Percentiles rank a stretch among this genome's conserved stretches.
Conservation (phyloP, 108 stramenopile species). For the Cyclostephanos invisitatus region DNA sequence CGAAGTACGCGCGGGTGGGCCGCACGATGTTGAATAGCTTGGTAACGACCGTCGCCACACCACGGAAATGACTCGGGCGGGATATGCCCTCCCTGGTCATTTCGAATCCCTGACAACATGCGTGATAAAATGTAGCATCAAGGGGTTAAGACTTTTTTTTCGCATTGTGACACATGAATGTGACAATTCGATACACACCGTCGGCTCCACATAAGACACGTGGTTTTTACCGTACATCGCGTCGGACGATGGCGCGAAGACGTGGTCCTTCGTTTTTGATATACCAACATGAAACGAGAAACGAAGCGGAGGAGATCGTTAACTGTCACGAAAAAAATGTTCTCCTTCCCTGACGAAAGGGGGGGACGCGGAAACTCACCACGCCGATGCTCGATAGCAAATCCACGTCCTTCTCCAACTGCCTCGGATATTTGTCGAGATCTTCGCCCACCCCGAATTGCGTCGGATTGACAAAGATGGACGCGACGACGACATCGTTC, state of each 20-base stretch:
- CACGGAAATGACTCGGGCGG: slow-evolving; percentile 94
- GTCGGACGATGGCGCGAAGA: slow-evolving; percentile 73
- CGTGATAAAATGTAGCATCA: not conserved
- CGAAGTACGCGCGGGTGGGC: slow-evolving; percentile 93
- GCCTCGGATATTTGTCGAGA: slow-evolving; percentile 93
- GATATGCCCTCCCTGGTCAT: slow-evolving; percentile 77
- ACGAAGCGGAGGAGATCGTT: too few relatives aligned
- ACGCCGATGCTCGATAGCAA: slow-evolving; percentile 69
- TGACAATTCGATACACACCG: slow-evolving; percentile 30
- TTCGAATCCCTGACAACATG: slow-evolving; percentile 71
- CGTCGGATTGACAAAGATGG: slow-evolving; percentile 97
- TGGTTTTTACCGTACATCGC: slow-evolving; percentile 82
- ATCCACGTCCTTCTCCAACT: slow-evolving; percentile 80
- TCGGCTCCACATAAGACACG: slow-evolving; percentile 69
- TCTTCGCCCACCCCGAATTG: slow-evolving; percentile 96
- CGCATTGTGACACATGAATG: not conserved
- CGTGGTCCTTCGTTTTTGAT: slow-evolving; percentile 57
- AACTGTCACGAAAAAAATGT: not conserved
- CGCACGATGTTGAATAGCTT: slow-evolving; percentile 97
- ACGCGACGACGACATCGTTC: slow-evolving; percentile 88
- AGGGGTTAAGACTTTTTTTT: not conserved
- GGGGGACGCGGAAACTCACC: slow-evolving; percentile 35
- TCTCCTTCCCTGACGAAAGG: not conserved
- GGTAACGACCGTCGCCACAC: slow-evolving; percentile 96
- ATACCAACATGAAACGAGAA: not conserved